These are phyloP conservation scores for Plantago ovata DNA, from an alignment of 257 asterid genomes.

Conservation along the genomic window DNA sequence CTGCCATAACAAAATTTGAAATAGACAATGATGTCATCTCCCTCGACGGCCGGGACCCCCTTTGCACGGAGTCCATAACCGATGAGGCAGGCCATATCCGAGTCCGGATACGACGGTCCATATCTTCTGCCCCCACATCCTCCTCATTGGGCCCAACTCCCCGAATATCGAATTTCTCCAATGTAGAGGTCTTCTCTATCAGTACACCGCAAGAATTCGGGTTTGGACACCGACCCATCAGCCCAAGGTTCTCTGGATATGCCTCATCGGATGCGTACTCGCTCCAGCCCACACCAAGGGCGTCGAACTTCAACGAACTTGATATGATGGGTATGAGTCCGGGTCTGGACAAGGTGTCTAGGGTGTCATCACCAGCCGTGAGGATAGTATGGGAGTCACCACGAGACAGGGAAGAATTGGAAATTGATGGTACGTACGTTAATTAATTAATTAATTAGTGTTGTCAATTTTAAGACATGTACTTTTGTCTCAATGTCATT, in stretches of 20 bases:
- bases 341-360: slow-evolving; percentile 26
- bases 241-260: slow-evolving; percentile 60
- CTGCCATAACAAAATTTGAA: slow-evolving; percentile 47
- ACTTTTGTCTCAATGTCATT: not conserved
- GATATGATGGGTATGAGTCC: slow-evolving; percentile 37
- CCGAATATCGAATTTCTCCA: slow-evolving; percentile 57
- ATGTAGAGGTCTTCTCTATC: slow-evolving; percentile 59
- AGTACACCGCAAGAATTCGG: slow-evolving; percentile 53
- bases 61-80: slow-evolving; percentile 59
- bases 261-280: slow-evolving; percentile 69
- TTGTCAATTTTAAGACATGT: too few relatives aligned
- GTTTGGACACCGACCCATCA: slow-evolving; percentile 43
- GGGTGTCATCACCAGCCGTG: slow-evolving; percentile 48
- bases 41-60: slow-evolving; percentile 70
- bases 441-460: too few relatives aligned
- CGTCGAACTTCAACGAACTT: slow-evolving; percentile 55
- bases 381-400: slow-evolving; percentile 56
- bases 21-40: slow-evolving; percentile 68
- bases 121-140: slow-evolving; percentile 43
- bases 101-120: slow-evolving; percentile 70
- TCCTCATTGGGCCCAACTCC: slow-evolving; percentile 60
- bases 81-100: slow-evolving; percentile 50
- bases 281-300: slow-evolving; percentile 67
- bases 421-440: slow-evolving; percentile 54
- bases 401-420: slow-evolving; percentile 18